A percentile compares a stretch with the other conserved stretches of the same genome.
phyloP scores from a whole-genome alignment of 305 asterid species.

The Fraxinus angustifolia region DNA sequence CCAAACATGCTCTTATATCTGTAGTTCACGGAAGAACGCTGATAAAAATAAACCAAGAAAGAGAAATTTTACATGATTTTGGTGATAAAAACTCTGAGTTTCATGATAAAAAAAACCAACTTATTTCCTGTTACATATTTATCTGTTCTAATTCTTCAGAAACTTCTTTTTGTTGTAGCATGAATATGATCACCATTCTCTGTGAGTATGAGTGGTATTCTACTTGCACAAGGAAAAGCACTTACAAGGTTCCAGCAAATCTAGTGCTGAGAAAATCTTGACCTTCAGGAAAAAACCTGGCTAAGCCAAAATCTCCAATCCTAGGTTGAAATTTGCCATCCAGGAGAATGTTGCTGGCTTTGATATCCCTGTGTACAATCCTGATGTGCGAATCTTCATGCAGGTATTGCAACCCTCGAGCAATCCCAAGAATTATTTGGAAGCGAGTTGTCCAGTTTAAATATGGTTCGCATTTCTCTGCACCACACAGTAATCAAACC shows the following conservation, averaged over 20 bases:
- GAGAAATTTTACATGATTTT: not conserved
- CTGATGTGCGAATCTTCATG: constrained; percentile 71
- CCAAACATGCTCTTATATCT: not conserved
- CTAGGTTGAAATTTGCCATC: constrained; percentile 67
- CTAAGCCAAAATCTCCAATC: constrained; percentile 81
- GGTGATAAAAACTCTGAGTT: not conserved
- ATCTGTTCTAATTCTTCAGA: not conserved
- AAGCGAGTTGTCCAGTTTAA: constrained; percentile 61
- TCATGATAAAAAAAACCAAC: not conserved
- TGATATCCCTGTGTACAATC: constrained; percentile 77
- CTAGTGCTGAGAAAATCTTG: constrained; percentile 81
- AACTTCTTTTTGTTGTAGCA: not conserved
- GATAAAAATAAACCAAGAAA: not conserved
- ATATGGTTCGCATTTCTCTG: constrained; percentile 51
- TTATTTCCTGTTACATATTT: not conserved
- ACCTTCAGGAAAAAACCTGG: constrained; percentile 81
- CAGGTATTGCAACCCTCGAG: constrained; percentile 72
- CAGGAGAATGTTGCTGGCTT: constrained; percentile 79
- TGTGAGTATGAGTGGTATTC: not conserved
- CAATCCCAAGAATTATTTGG: constrained; percentile 70
- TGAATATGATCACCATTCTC: not conserved
- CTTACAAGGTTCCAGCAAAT: constrained; percentile 86
- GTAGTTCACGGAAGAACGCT: not conserved
- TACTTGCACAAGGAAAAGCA: constrained; percentile 5
- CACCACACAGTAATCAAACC: constrained; percentile 17